Percentiles rank a stretch among this genome's conserved stretches.
Evolutionary conservation across 2,329 filamentous ascomycete species (phyloP).

Genomic region (Grosmannia serpens): DNA sequence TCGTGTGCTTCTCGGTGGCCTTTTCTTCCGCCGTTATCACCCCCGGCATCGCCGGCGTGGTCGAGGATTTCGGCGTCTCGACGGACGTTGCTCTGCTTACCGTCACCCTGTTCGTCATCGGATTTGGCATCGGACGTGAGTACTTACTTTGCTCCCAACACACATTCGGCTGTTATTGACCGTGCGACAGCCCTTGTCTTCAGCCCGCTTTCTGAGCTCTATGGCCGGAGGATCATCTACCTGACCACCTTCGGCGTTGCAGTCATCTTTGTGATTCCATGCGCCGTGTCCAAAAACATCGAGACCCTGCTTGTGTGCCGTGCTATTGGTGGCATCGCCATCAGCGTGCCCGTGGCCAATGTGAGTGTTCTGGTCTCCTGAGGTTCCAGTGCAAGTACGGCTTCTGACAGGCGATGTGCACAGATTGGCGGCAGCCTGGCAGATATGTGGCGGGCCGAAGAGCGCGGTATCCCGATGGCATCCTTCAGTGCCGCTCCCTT

Average conservation of each 20-base stretch:
- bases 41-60: slow-evolving; percentile 30
- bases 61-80: slow-evolving; percentile 27
- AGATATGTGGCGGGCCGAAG: slow-evolving; percentile 47
- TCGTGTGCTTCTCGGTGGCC: slow-evolving; percentile 35
- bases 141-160: background rate
- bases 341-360: slow-evolving; percentile 49
- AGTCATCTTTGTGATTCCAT: slow-evolving; percentile 32
- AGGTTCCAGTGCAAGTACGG: too few species aligned
- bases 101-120: slow-evolving; percentile 30
- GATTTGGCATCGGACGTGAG: slow-evolving; percentile 1
- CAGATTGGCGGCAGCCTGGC: slow-evolving; percentile 48
- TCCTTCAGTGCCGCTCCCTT: slow-evolving; percentile 30
- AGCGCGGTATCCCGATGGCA: slow-evolving; percentile 46
- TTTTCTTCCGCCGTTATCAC: slow-evolving; percentile 38
- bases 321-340: slow-evolving; percentile 49
- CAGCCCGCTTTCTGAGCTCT: slow-evolving; percentile 47
- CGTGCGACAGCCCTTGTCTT: slow-evolving; percentile 34
- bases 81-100: slow-evolving; percentile 30
- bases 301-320: slow-evolving; percentile 43
- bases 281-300: slow-evolving; percentile 30
- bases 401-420: background rate
- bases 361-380: too few species aligned
- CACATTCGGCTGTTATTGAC: background rate
- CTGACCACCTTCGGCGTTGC: slow-evolving; percentile 11
- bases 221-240: slow-evolving; percentile 37